Evolutionary conservation across 2,329 filamentous ascomycete genomes (phyloP).

Genomic region (Cordyceps cateniannulata): DNA sequence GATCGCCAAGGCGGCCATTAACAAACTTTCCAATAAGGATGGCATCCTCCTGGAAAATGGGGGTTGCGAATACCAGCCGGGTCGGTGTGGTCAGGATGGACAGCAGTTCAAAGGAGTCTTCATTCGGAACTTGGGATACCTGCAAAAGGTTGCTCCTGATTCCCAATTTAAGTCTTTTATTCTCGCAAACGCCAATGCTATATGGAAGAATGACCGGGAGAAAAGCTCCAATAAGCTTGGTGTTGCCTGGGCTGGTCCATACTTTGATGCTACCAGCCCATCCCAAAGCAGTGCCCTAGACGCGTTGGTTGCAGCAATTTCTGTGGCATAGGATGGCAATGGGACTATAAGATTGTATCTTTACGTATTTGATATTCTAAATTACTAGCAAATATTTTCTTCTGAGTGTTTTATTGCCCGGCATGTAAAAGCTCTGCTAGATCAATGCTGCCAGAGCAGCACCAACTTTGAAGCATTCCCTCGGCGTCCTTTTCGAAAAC

Average conservation of each 20-base stretch:
- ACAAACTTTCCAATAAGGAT: constrained; percentile 33
- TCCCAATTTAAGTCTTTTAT: constrained; percentile 48
- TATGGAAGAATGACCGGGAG: constrained; percentile 56
- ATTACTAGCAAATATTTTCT: too few species aligned
- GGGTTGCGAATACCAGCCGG: constrained; percentile 26
- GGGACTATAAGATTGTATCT: too few species aligned
- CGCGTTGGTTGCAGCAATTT: constrained; percentile 55
- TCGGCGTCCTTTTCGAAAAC: too few species aligned
- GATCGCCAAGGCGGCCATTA: constrained; percentile 49
- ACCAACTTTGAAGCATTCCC: too few species aligned
- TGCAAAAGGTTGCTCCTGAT: constrained; percentile 46
- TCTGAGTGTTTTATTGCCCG: too few species aligned
- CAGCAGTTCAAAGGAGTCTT: constrained; percentile 71
- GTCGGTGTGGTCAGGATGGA: constrained; percentile 40
- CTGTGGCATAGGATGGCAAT: constrained; percentile 25
- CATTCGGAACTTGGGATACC: constrained; percentile 53
- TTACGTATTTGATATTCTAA: too few species aligned
- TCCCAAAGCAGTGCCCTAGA: constrained; percentile 63
- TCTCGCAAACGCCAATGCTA: constrained; percentile 53
- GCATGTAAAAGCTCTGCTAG: too few species aligned
- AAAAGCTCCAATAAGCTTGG: constrained; percentile 43
- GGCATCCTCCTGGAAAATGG: constrained; percentile 39
- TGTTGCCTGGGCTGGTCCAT: constrained; percentile 60
- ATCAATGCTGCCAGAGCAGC: too few species aligned
- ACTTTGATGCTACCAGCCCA: constrained; percentile 42